phyloP scores from a whole-genome alignment of 441 rosid genomes.

The Populus trichocarpa region DNA sequence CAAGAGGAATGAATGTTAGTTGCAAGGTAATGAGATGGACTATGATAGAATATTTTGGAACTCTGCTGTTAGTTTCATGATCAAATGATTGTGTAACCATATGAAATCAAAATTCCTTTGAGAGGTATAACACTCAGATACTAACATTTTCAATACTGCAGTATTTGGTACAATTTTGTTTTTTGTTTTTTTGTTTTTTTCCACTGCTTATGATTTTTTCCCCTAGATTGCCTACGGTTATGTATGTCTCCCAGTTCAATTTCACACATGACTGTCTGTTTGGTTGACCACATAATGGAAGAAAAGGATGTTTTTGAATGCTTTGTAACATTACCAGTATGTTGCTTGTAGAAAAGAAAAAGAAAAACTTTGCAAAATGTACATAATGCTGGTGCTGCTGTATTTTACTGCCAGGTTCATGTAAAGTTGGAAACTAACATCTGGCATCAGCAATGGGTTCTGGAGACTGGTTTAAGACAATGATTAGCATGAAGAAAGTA shows the following conservation, averaged over 20 bases:
- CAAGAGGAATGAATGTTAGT: background rate
- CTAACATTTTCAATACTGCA: background rate
- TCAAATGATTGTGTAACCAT: background rate
- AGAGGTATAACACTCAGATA: background rate
- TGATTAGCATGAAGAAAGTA: constrained; percentile 55
- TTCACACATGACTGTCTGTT: background rate
- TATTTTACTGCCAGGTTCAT: constrained; percentile 29
- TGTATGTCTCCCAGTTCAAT: background rate
- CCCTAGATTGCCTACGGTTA: background rate
- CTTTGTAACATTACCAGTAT: background rate
- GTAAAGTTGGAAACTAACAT: constrained; percentile 20
- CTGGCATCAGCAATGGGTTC: constrained; percentile 52
- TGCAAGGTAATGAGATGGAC: background rate
- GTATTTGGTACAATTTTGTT: background rate
- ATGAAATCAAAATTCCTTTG: background rate
- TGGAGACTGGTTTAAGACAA: constrained; percentile 69
- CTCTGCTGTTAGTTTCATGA: background rate
- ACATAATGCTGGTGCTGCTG: constrained; percentile 9
- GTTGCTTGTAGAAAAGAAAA: background rate
- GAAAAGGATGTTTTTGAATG: background rate
- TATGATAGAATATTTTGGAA: background rate
- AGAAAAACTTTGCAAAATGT: background rate
- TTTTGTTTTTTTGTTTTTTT: background rate
- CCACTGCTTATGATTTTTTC: no score
- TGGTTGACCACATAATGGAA: constrained; percentile 2